Evolutionary conservation across 2,329 filamentous ascomycete species (phyloP), one percentile per base, ranked within the genome.

Genomic region (Rutstroemia sydowiana): DNA sequence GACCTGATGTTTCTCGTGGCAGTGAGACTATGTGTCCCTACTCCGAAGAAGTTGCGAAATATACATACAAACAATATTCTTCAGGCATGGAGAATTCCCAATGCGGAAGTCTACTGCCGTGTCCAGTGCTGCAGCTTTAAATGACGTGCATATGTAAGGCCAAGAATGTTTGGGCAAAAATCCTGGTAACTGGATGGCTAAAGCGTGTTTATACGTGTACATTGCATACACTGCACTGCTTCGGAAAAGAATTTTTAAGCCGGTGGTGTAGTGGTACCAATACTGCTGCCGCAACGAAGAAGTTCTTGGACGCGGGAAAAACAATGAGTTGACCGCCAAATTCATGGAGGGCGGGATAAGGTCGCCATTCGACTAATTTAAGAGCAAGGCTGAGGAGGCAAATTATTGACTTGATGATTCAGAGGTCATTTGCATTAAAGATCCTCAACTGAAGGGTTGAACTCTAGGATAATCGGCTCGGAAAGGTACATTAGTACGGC

Each of bases 401-500:
- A n/a, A 18, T 39, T 18, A 8, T 26, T n/a, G n/a, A 18, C 13
- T 39, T 39, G 36, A 39, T 39, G 11, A 42, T 26, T 1, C n/a
- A 41, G 20, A 11, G 5, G 5, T 20, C 11, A 28, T 23, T 9
- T 16, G 28, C 18, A 11, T n/a, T 48, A 18, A 31, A 3, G n/a
- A 21, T 40, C 23, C 32, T 36, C 16, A 34, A 8, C 10, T 23
- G 8, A 13, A 26, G 18, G 23, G 13, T 28, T 14, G 37, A 36
- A 36, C 23, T 39, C 36, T 39, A 9, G 8, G 14, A 44, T 44
- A 21, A 43, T 49, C 48, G 48, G 48, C 40, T 50, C 48, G 40
- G 48, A 28, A 36, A 50, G 48, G 44, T 30, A 37, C 40, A 50
- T 30, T 37, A 50, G 48, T 37, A 50, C 4, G 21, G 30, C 48